Base-by-base conservation (phyloP, 2,329 filamentous ascomycete genomes). In the Fusarium equiseti region DNA sequence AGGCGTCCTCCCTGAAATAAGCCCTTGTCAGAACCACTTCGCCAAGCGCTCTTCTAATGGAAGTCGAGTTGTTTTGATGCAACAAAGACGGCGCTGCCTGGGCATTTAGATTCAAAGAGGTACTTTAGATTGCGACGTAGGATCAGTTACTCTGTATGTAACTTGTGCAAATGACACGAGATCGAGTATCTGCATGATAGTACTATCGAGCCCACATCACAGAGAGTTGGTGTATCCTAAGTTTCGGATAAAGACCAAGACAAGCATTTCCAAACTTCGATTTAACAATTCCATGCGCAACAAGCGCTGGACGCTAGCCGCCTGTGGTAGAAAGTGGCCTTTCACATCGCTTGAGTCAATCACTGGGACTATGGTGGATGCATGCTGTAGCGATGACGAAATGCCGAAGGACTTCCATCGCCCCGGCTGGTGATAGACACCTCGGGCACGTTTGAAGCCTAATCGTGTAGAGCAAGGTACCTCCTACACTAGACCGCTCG, bases 371-470 rank as follows among this genome's bases (percentile, higher is more conserved):
- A 50, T 49, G 27, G 59, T 63, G 61, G 61, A 46, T 29, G 13
- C n/a, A 24, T 22, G 35, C 52, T 52, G 57, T 32, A 40, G 24
- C 63, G 38, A 71, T 70, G 67, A 70, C 67, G 67, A 70, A 70
- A 70, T 67, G 43, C 50, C 53, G 29, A 51, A 48, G 22, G 62
- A 69, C 51, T 42, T 66, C 54, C 24, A 52, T 52, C 24, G 18
- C 53, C 44, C 64, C 43, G 31, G 67, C 26, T 60, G 16, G 48
- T 45, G 43, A 35, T 61, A 63, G 61, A 62, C 54, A 64, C 59
- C 49, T 64, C 18, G 10, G 18, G 35, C 50, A 52, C 18, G 13
- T 52, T 35, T 40, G 49, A 52, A 52, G 49, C 32, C 50, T 52
- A 52, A 42, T 52, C 15, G 22, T 46, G 50, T 42, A 61, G 59